Evolutionary conservation across 768 basidiomycete genomes (phyloP).

Genomic region (Gymnopilus dilepis): DNA sequence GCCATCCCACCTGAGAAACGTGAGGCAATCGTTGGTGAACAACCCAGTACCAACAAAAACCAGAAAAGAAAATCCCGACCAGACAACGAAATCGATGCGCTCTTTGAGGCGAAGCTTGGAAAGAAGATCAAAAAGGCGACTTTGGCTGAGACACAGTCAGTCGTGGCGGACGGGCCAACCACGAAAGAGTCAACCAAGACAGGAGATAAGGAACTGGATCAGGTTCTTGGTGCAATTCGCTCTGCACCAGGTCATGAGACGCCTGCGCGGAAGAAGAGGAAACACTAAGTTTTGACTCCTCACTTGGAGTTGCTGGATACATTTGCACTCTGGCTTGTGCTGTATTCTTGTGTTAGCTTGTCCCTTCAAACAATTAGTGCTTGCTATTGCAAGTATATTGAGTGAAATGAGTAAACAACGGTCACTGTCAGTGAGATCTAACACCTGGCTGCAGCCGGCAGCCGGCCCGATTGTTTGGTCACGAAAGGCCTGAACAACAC

Average conservation of each 20-base stretch:
- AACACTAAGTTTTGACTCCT: not conserved
- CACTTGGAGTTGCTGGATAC: too few relatives aligned
- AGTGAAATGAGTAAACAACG: not conserved
- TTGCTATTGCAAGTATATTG: too few relatives aligned
- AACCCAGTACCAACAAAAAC: slow-evolving; percentile 4
- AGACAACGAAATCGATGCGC: slow-evolving; percentile 76
- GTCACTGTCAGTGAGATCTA: not conserved
- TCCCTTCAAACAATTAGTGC: too few relatives aligned
- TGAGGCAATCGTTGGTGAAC: slow-evolving; percentile 2
- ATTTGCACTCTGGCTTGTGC: too few relatives aligned
- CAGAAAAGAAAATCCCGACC: slow-evolving; percentile 48
- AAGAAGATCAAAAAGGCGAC: slow-evolving; percentile 64
- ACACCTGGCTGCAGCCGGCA: not conserved
- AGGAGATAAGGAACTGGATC: slow-evolving; percentile 46
- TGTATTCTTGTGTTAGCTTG: not conserved
- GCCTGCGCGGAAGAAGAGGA: slow-evolving; percentile 36
- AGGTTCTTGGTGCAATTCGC: slow-evolving; percentile 64
- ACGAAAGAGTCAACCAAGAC: slow-evolving; percentile 21
- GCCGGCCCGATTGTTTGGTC: slow-evolving; percentile 8
- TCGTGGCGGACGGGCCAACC: slow-evolving; percentile 1
- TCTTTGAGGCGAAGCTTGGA: slow-evolving; percentile 66
- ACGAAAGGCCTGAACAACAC: slow-evolving; percentile 10
- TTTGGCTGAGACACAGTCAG: slow-evolving; percentile 29
- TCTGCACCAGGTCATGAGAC: slow-evolving; percentile 57
- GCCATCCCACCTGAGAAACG: not conserved